These are phyloP conservation scores for Didymella lethalis DNA, from an alignment of 2,329 filamentous ascomycete species.

Conservation along the genomic window DNA sequence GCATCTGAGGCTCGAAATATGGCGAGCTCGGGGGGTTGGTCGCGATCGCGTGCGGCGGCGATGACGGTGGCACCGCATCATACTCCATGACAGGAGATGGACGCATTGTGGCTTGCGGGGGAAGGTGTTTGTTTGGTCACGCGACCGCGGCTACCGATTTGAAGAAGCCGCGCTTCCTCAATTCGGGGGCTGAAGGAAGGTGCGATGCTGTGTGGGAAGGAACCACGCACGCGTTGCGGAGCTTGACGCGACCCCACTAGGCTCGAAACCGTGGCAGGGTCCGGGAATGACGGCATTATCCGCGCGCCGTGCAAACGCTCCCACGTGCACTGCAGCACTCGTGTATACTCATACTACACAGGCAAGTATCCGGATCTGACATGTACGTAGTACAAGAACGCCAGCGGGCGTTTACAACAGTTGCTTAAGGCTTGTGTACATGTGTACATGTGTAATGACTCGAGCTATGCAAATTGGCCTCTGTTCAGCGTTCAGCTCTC, in stretches of 20 bases:
- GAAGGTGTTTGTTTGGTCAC: neutral
- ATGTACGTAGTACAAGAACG: neutral
- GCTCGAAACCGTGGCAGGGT: constrained; percentile 10
- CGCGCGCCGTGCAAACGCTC: constrained; percentile 25
- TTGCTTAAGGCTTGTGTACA: neutral
- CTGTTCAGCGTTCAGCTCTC: neutral
- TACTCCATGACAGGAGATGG: constrained; percentile 30
- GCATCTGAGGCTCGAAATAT: constrained; percentile 30
- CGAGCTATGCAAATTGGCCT: neutral
- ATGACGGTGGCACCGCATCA: constrained; percentile 34
- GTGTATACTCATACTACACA: neutral
- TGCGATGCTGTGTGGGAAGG: constrained; percentile 6
- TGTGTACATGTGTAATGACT: too few species aligned
- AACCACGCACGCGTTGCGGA: constrained; percentile 19
- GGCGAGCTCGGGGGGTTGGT: constrained; percentile 35
- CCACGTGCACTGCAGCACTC: constrained; percentile 24
- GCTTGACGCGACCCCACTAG: constrained; percentile 18
- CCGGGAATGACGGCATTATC: constrained; percentile 14
- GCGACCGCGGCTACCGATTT: constrained; percentile 10
- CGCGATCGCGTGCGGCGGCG: constrained; percentile 35
- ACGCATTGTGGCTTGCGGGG: neutral
- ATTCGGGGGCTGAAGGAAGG: constrained; percentile 10
- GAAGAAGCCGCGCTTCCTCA: constrained; percentile 3
- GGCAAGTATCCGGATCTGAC: neutral
- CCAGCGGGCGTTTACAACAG: neutral